phyloP scores from a whole-genome alignment of 805 yeast species.

The Debaryomyces hansenii region DNA sequence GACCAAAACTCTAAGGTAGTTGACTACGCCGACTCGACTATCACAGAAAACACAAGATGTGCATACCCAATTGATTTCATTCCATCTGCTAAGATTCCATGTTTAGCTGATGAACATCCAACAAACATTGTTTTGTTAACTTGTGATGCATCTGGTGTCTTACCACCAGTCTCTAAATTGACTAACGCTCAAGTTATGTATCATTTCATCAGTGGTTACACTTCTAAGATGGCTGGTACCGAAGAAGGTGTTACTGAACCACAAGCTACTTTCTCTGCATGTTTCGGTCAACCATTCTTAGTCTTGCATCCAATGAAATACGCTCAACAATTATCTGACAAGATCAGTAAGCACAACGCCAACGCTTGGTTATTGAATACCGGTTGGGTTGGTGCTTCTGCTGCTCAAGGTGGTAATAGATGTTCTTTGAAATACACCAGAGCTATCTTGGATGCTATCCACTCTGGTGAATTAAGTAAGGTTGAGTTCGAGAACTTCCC shows the following conservation, averaged over 20 bases:
- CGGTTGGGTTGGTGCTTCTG: slow-evolving; percentile 97
- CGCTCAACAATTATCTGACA: slow-evolving; percentile 93
- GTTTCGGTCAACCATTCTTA: slow-evolving; percentile 98
- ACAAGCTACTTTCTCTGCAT: slow-evolving; percentile 95
- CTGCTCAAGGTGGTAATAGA: slow-evolving; percentile 91
- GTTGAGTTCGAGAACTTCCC: slow-evolving; percentile 84
- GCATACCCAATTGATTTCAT: slow-evolving; percentile 97
- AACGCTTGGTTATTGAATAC: slow-evolving; percentile 96
- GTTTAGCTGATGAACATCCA: slow-evolving; percentile 87
- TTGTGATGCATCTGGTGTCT: slow-evolving; percentile 97
- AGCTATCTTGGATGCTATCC: slow-evolving; percentile 92
- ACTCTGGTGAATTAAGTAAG: slow-evolving; percentile 80
- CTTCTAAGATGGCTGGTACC: slow-evolving; percentile 99
- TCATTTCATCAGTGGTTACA: slow-evolving; percentile 97
- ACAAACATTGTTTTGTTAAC: slow-evolving; percentile 88
- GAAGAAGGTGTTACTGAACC: slow-evolving; percentile 99
- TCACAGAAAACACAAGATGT: slow-evolving; percentile 98
- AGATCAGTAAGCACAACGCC: slow-evolving; percentile 85
- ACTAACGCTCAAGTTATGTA: slow-evolving; percentile 97
- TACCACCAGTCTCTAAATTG: slow-evolving; percentile 94
- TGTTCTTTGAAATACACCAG: slow-evolving; percentile 97
- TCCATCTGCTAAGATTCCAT: slow-evolving; percentile 95
- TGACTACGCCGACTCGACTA: slow-evolving; percentile 75
- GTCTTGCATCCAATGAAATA: slow-evolving; percentile 97
- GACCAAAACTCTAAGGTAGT: slow-evolving; percentile 77